A percentile compares a stretch with the other conserved stretches of the same genome.
Evolutionary conservation across 129 eudicot species (phyloP).

Genomic region (Flaveria robusta): DNA sequence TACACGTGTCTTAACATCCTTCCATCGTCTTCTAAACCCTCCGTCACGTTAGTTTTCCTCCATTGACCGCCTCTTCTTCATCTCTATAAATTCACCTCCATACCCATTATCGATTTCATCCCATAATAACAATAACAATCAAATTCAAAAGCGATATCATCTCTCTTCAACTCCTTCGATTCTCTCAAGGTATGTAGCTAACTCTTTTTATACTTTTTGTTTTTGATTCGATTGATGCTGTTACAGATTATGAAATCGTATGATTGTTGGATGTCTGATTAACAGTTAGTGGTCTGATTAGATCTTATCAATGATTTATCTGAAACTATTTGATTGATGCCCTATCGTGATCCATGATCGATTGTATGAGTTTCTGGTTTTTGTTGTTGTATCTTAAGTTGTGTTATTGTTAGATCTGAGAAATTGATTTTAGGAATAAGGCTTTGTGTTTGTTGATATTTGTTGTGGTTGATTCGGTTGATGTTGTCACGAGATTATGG

Average conservation of each 20-base stretch:
- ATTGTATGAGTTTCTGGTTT: too few species aligned
- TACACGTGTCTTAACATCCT: constrained; percentile 13
- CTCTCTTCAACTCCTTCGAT: constrained; percentile 8
- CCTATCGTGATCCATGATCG: background rate
- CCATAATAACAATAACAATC: background rate
- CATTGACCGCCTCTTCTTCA: constrained; percentile 18
- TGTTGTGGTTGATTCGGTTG: too few species aligned
- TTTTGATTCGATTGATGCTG: too few species aligned
- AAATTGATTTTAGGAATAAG: too few species aligned
- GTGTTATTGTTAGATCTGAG: background rate
- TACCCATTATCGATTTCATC: background rate
- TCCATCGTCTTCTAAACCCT: background rate
- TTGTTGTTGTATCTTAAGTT: too few species aligned
- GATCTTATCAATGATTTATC: background rate
- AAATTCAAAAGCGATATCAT: background rate
- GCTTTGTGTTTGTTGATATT: too few species aligned
- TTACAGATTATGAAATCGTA: too few species aligned
- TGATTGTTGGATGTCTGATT: too few species aligned
- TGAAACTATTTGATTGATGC: background rate
- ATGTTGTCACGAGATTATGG: too few species aligned
- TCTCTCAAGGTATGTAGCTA: constrained; percentile 23
- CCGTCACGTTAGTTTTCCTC: background rate
- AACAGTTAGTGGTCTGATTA: too few species aligned
- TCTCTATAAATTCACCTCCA: constrained; percentile 17
- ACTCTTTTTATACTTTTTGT: background rate